Evolutionary conservation across 306 rosid species (phyloP), one percentile per base, ranked within the genome.

Genomic region (Abrus precatorius): DNA sequence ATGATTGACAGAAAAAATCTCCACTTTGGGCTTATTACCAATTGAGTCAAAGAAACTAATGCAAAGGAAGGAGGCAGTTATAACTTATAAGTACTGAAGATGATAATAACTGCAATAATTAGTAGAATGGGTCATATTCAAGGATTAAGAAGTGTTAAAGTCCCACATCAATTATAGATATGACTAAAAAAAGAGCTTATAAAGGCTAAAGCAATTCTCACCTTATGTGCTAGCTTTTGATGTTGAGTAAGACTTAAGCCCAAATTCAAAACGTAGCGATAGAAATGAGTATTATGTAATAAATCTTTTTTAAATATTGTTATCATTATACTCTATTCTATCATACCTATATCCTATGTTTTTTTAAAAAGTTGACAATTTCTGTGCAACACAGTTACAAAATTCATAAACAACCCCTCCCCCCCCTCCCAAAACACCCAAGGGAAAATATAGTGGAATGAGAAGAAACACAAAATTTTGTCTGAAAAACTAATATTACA

Each of bases 401-500:
- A 60, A 76, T 60, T n/a, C 32, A 8, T 1, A 52, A 10, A 7
- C 3, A 14, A 29, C 11, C 27, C 20, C 20, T 0, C 20, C 20
- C 20, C 20, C 20, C 20, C 20, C 20, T 20, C 20, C 20, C 20
- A 20, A 20, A 20, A 20, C 20, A 20, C 20, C 41, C 20, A 3
- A 3, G 13, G 40, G 52, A 62, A 30, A 29, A 66, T 45, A 75
- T 34, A 41, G 54, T 12, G 44, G 56, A 36, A 56, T 38, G 34
- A 54, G 65, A 75, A 54, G 65, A 75, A 80, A 43, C 61, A 75
- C 30, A 50, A 30, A 38, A n/a, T 63, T 38, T 13, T 50, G 62
- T 64, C 43, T 45, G 34, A 76, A 61, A 29, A 33, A 67, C 14
- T 70, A 50, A 71, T 20, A 63, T 29, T 33, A 49, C 38, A 27